These are phyloP conservation scores for Cadophora sp. DNA, from an alignment of 2,329 filamentous ascomycete genomes.

Conservation along the genomic window DNA sequence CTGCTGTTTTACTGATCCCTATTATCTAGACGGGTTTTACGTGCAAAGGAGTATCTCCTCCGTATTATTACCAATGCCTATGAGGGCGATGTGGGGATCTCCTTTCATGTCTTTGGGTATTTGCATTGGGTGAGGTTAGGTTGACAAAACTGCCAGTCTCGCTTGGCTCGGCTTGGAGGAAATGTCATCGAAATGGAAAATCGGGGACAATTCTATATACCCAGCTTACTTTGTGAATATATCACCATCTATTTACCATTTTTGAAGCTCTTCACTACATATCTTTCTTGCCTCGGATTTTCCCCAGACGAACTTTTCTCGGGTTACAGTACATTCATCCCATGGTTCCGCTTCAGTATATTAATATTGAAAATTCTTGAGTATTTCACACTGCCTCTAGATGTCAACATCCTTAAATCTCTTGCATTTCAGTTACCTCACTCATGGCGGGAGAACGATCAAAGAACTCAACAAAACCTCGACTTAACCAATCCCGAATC, in stretches of 20 bases:
- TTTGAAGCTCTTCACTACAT: too few species aligned
- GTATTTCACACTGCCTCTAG: too few species aligned
- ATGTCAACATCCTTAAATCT: too few species aligned
- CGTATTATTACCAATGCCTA: slow-evolving; percentile 35
- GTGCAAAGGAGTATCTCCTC: slow-evolving; percentile 29
- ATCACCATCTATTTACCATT: neutral
- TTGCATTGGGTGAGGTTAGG: neutral
- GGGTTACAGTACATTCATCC: too few species aligned
- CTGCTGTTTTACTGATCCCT: neutral
- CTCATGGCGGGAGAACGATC: neutral
- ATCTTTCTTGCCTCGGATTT: too few species aligned
- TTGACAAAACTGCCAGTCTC: neutral
- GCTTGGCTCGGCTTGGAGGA: neutral
- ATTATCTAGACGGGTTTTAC: slow-evolving; percentile 20
- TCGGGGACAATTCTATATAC: neutral
- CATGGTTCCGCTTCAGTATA: too few species aligned
- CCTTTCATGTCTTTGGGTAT: neutral
- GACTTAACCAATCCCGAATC: neutral
- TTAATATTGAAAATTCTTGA: too few species aligned
- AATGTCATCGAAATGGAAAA: neutral
- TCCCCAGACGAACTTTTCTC: too few species aligned
- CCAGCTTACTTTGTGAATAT: neutral
- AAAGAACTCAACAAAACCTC: neutral
- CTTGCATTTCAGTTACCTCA: neutral
- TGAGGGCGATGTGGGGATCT: neutral